phyloP scores from a whole-genome alignment of 1,284 basidiomycete species.

The Ustilago tritici region DNA sequence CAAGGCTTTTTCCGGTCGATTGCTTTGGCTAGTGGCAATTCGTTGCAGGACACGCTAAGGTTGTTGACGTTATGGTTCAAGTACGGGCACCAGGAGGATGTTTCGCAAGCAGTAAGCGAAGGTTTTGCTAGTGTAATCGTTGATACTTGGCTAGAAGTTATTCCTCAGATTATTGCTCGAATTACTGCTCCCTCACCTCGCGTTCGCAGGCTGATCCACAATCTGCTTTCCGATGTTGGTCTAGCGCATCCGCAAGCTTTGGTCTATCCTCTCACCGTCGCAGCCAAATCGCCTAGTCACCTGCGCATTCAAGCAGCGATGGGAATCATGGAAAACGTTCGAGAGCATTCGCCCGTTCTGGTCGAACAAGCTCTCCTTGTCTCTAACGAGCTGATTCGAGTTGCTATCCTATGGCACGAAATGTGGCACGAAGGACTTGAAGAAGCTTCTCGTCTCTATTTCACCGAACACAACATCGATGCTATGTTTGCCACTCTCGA shows the following conservation, averaged over 20 bases:
- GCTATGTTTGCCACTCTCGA: constrained; percentile 96
- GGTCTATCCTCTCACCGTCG: constrained; percentile 97
- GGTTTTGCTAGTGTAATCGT: constrained; percentile 92
- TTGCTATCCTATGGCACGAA: constrained; percentile 99
- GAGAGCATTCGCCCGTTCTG: constrained; percentile 87
- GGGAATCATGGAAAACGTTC: constrained; percentile 92
- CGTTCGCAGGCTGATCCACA: constrained; percentile 89
- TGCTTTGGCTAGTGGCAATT: constrained; percentile 84
- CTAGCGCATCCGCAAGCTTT: constrained; percentile 97
- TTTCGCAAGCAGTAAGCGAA: constrained; percentile 87
- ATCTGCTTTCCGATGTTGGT: constrained; percentile 90
- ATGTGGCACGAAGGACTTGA: constrained; percentile 99
- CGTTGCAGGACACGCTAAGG: constrained; percentile 93
- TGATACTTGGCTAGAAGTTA: constrained; percentile 98
- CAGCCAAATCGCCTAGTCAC: constrained; percentile 91
- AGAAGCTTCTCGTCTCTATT: constrained; percentile 96
- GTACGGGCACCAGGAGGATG: constrained; percentile 90
- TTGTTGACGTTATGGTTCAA: constrained; percentile 98
- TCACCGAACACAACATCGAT: constrained; percentile 98
- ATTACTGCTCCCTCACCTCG: constrained; percentile 93
- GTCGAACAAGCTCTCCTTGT: constrained; percentile 94
- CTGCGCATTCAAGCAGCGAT: constrained; percentile 86
- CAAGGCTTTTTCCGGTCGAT: constrained; percentile 96
- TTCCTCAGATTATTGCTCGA: constrained; percentile 98
- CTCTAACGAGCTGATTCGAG: constrained; percentile 93